Base-by-base conservation (phyloP, 2,329 filamentous ascomycete genomes). In the Fonsecaea monophora region DNA sequence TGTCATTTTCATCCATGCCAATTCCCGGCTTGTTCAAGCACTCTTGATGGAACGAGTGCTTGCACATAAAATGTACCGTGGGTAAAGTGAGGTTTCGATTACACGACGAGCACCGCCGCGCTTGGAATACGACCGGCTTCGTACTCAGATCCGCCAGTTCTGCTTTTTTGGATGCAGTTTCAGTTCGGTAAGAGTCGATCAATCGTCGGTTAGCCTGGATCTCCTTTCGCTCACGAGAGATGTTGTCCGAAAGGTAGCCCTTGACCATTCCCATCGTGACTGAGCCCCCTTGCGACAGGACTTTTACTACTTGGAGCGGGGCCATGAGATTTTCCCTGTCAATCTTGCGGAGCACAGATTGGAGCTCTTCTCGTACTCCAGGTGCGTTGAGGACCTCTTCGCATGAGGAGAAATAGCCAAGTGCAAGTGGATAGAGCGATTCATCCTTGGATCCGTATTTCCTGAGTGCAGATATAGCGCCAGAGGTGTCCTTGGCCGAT, bases 191-290 rank as follows among this genome's bases (percentile, higher is more conserved):
- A 2, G 91, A 92, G 37, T 87, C 85, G 72, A 96, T 96, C 53
- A 94, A 87, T 45, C 89, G 87, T 59, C 91, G 87, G 77, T 98
- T 98, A n/a, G 81, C 82, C 13, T 85, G 87, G 67, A 99, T 97
- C 74, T 97, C 94, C 67, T 89, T 89, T 32, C 92, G 87, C 79
- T 99, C 95, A 59, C 92, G 88, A 72, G 92, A 89, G 70, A 99
- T 96, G 8, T 94, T 97, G 58, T 91, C 88, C 70, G 91, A 88
- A 1, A 99, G 87, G 78, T 99, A 99, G 5, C 89, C 88, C 79
- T 97, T 98, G 69, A 99, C 90, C 86, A 98, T 93, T 59, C 94
- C 95, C 92, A 99, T 97, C 0, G 93, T 98, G 0, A 96, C 94
- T 2, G 97, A 92, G 5, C 89, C 86, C 72, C 90, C 91, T 60